A percentile compares a stretch with the other conserved stretches of the same genome.
These are phyloP conservation scores for Acanthamoeba lenticulata DNA, from an alignment of 208 protist genomes.

Conservation along the genomic window DNA sequence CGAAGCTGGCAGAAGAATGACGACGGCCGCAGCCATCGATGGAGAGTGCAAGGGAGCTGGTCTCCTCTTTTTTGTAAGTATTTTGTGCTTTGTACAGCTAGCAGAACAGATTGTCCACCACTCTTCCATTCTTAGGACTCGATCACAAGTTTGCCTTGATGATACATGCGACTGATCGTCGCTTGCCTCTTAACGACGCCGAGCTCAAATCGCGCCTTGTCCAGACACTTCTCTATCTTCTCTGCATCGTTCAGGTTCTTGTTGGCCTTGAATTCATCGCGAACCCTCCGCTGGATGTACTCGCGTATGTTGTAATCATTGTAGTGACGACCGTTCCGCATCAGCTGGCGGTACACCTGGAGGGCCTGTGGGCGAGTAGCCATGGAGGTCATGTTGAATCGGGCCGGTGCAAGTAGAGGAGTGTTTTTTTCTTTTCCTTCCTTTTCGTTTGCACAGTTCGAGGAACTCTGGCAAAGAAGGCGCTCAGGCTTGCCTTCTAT, in stretches of 20 bases:
- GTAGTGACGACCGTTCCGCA: background rate
- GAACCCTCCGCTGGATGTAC: background rate
- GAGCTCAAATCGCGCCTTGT: background rate
- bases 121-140: background rate
- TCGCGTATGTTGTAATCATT: background rate
- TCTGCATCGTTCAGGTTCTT: background rate
- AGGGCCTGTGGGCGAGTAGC: background rate
- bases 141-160: background rate
- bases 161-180: background rate
- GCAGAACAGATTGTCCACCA: background rate
- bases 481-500: no score
- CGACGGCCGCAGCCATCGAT: background rate
- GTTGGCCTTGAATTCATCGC: slow-evolving; percentile 19
- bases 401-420: no score
- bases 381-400: no score
- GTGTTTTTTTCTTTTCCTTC: no score
- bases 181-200: background rate
- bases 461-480: no score
- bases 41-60: background rate
- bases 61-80: background rate
- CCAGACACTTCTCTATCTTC: background rate
- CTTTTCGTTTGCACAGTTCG: no score
- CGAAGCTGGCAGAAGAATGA: background rate
- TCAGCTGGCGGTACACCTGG: background rate
- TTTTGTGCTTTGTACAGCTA: background rate